Conservation (phyloP, 345 rosid species). For the Cardiospermum halicacabum region DNA sequence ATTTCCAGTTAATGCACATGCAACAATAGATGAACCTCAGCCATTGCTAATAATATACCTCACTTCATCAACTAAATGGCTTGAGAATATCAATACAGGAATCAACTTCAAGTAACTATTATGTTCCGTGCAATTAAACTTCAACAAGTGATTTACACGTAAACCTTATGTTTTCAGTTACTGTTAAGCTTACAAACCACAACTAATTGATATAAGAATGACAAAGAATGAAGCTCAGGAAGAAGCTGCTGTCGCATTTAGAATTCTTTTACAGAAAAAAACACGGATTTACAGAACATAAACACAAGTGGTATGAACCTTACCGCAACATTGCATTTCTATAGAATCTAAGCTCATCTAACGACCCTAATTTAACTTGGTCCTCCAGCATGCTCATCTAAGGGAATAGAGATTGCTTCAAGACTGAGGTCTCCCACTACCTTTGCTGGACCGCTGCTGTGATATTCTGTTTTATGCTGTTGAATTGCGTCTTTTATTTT, state of each 20-base stretch:
- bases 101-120: neutral
- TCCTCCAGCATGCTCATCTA: constrained; percentile 38
- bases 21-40: too few species aligned
- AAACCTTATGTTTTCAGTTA: neutral
- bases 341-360: constrained; percentile 11
- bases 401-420: constrained; percentile 37
- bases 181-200: constrained; percentile 10
- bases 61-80: neutral
- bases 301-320: neutral
- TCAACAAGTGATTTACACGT: neutral
- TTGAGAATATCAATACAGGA: neutral
- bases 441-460: constrained; percentile 54
- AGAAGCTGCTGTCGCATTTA: neutral
- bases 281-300: constrained; percentile 24
- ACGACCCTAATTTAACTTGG: constrained; percentile 26
- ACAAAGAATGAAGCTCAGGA: constrained; percentile 18
- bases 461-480: constrained; percentile 54
- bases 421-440: constrained; percentile 55
- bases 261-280: constrained; percentile 11
- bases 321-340: neutral
- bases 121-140: neutral
- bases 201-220: constrained; percentile 16
- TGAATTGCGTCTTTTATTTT: constrained; percentile 78
- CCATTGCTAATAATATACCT: too few species aligned
- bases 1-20: too few species aligned